phyloP scores from a whole-genome alignment of 176 grass and related monocot species.

The Panicum miliaceum region DNA sequence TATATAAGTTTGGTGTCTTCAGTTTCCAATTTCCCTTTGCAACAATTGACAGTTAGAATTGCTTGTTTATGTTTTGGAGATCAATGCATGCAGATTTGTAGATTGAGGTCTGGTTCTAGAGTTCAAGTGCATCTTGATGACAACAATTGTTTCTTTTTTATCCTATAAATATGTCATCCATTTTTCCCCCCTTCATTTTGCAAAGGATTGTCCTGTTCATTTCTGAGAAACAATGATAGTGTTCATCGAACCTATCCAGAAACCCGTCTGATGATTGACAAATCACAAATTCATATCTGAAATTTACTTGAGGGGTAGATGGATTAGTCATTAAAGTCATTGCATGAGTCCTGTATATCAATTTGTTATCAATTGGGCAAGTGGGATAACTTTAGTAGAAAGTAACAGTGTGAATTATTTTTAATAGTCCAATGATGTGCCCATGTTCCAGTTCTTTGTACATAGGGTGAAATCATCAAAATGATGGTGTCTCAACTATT shows the following conservation, averaged over 20 bases:
- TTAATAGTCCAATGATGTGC: neutral
- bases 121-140: neutral
- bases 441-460: neutral
- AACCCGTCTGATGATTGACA: neutral
- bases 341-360: neutral
- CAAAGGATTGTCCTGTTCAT: neutral
- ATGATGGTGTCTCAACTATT: neutral
- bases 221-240: neutral
- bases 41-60: no score
- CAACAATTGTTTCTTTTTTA: neutral
- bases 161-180: neutral
- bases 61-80: neutral
- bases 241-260: neutral
- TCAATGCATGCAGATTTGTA: neutral
- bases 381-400: neutral
- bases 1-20: neutral
- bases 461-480: neutral
- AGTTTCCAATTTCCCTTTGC: neutral
- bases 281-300: neutral
- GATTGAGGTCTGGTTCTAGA: neutral
- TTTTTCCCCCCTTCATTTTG: neutral
- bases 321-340: neutral
- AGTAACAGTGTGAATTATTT: neutral
- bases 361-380: neutral
- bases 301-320: neutral